Evolutionary conservation across 805 yeast species (phyloP).

Genomic region (Starmerella roubikii): DNA sequence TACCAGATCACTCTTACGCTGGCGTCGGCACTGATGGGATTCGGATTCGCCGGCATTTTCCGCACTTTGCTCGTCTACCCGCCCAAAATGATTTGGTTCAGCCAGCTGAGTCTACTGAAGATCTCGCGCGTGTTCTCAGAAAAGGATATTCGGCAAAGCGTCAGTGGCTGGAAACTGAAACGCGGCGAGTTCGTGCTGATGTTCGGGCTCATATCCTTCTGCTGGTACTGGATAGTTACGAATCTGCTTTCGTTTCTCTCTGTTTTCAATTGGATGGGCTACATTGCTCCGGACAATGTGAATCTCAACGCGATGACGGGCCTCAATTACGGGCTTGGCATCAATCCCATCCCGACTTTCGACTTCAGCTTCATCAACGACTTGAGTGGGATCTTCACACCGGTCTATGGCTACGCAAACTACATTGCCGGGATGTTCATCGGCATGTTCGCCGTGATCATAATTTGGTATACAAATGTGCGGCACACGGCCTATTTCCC

Average conservation of each 20-base stretch:
- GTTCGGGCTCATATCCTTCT: constrained; percentile 32
- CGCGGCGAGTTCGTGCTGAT: constrained; percentile 37
- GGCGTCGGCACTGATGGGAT: constrained; percentile 49
- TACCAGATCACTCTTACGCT: constrained; percentile 41
- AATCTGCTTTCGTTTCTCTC: constrained; percentile 47
- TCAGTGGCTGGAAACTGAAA: constrained; percentile 47
- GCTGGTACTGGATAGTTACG: constrained; percentile 58
- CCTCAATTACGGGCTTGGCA: constrained; percentile 31
- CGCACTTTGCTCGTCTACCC: constrained; percentile 46
- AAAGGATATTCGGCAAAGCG: constrained; percentile 30
- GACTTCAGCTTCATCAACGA: constrained; percentile 26
- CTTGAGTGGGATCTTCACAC: constrained; percentile 7
- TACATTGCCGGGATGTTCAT: constrained; percentile 29
- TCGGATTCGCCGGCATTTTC: constrained; percentile 53
- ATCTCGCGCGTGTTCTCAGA: constrained; percentile 35
- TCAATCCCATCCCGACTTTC: constrained; percentile 39
- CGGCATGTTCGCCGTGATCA: constrained; percentile 23
- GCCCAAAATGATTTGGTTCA: constrained; percentile 40
- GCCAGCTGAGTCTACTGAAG: constrained; percentile 35
- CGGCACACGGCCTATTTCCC: constrained; percentile 41
- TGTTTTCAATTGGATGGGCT: constrained; percentile 48
- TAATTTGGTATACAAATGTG: constrained; percentile 33
- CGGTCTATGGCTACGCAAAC: constrained; percentile 9
- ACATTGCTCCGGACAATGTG: constrained; percentile 42
- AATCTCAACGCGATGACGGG: constrained; percentile 53